Evolutionary conservation across 805 yeast genomes (phyloP), one percentile per base, ranked within the genome.

Genomic region (Ogataea degrootiae): DNA sequence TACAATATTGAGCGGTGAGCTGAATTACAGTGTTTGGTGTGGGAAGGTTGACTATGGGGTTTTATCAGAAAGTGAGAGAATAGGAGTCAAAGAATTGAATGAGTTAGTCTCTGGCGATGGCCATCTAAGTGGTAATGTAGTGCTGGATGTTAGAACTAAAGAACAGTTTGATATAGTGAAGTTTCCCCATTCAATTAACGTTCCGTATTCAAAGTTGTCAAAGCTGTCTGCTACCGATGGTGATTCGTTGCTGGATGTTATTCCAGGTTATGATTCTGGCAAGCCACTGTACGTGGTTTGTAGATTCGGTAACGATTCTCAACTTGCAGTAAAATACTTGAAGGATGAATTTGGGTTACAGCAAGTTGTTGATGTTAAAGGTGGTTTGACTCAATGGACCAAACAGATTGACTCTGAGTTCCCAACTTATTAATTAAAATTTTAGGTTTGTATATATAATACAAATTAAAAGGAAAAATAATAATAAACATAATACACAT

Each of bases 301-400:
- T 65, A 74, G 97, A 33, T 82, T 74, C 60, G 99, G 99, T 9
- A 90, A 88, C 63, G 98, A 94, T 62, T 91, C 98, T 0, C 90
- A 87, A 58, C 64, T 80, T 16, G 95, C 96, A 0, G 82, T 86
- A 1, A 65, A 73, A 47, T 66, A 72, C 39, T 64, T 91, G 41
- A 70, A 75, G 43, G 78, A 77, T 22, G 71, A 73, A 1, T 70
- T 77, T 40, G 79, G 80, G 0, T 66, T 79, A 16, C 48, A 58
- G 0, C 64, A 76, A 17, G 87, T 80, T 0, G 75, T 67, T 44
- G 96, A 92, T 61, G 71, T 92, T 5, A 70, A 62, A 11, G 98
- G 98, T 1, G 99, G 99, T 0, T 68, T 90, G 22, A 69, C 73
- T 45, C 74, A 70, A 52, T 90, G 95, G 87, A 75, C 85, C 45